phyloP scores from a whole-genome alignment of 2,329 filamentous ascomycete genomes.

The Thelonectria blattea region DNA sequence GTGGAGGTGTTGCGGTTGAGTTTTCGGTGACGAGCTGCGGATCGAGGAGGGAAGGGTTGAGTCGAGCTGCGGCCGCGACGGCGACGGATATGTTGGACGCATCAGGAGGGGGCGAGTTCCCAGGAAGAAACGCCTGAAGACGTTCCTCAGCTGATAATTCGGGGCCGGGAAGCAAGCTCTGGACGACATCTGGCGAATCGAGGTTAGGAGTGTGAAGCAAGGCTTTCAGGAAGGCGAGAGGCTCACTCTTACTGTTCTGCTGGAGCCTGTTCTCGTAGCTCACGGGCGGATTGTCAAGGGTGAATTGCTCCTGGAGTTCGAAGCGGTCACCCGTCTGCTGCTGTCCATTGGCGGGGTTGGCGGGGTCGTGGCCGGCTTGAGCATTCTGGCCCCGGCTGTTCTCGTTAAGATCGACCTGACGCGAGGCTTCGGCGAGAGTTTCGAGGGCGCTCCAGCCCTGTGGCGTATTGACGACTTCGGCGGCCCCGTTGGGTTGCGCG shows the following conservation, averaged over 20 bases:
- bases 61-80: slow-evolving; percentile 61
- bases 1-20: slow-evolving; percentile 39
- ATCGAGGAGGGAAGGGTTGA: slow-evolving; percentile 62
- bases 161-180: slow-evolving; percentile 36
- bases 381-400: slow-evolving; percentile 59
- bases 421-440: slow-evolving; percentile 85
- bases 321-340: slow-evolving; percentile 47
- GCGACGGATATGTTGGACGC: slow-evolving; percentile 61
- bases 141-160: slow-evolving; percentile 57
- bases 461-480: slow-evolving; percentile 45
- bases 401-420: slow-evolving; percentile 73
- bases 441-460: slow-evolving; percentile 81
- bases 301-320: slow-evolving; percentile 65
- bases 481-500: slow-evolving; percentile 37
- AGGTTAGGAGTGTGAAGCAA: slow-evolving; percentile 18
- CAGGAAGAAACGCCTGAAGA: slow-evolving; percentile 54
- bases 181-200: slow-evolving; percentile 24
- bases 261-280: slow-evolving; percentile 51
- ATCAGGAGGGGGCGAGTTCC: slow-evolving; percentile 47
- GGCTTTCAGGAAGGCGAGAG: not conserved
- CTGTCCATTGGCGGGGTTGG: slow-evolving; percentile 33
- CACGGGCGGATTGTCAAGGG: slow-evolving; percentile 60
- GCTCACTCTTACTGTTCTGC: slow-evolving; percentile 37
- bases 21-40: slow-evolving; percentile 51
- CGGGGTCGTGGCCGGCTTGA: slow-evolving; percentile 41